Conservation (phyloP, 306 rosid genomes). For the Glycine soja region DNA sequence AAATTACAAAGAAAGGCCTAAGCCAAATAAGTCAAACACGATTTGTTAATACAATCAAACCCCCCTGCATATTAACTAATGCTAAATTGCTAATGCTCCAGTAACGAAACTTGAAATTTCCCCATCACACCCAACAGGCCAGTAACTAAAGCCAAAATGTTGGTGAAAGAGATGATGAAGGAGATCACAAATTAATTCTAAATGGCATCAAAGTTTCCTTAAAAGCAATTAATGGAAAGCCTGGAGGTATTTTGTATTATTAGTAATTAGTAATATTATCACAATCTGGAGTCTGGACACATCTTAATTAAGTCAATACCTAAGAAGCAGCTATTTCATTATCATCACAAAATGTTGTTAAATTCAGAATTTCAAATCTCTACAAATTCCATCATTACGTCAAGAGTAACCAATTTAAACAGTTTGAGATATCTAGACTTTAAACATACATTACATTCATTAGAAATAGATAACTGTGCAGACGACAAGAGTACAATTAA, state of each 20-base stretch:
- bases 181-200: not conserved
- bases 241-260: not conserved
- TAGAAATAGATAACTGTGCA: slow-evolving; percentile 21
- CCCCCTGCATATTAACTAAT: too few species aligned
- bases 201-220: slow-evolving; percentile 5
- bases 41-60: too few species aligned
- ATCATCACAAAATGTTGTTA: slow-evolving; percentile 9
- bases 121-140: too few species aligned
- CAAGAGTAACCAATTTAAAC: too few species aligned
- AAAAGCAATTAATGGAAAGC: not conserved
- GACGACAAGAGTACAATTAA: not conserved
- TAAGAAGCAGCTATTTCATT: slow-evolving; percentile 20
- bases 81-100: too few species aligned
- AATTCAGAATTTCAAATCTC: slow-evolving; percentile 22
- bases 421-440: too few species aligned
- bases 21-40: too few species aligned
- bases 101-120: too few species aligned
- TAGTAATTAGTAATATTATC: not conserved
- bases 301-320: slow-evolving; percentile 29
- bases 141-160: too few species aligned
- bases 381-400: slow-evolving; percentile 7
- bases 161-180: slow-evolving; percentile 6
- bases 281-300: too few species aligned
- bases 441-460: not conserved
- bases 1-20: too few species aligned